phyloP scores from a whole-genome alignment of 73 alveolate genomes.

The Blepharisma stoltei region DNA sequence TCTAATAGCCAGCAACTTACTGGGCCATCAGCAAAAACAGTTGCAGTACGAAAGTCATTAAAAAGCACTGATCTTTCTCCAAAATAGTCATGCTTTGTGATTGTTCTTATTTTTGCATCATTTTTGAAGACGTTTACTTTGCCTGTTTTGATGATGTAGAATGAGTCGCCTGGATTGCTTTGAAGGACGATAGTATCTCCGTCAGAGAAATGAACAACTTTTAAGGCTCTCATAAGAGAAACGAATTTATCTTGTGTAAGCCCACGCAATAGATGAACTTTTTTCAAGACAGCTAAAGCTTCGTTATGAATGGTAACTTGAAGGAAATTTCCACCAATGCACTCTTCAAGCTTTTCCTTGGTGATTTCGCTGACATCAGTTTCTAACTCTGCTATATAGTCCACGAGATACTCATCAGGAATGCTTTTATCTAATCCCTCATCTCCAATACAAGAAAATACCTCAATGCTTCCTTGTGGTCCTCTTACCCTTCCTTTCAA shows the following conservation, averaged over 20 bases:
- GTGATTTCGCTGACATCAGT: background rate
- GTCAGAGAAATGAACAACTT: background rate
- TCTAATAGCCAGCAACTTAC: slow-evolving; percentile 38
- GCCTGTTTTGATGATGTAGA: background rate
- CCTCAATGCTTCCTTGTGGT: background rate
- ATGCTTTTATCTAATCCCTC: background rate
- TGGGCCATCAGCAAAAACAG: slow-evolving; percentile 28
- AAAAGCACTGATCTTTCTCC: slow-evolving; percentile 17
- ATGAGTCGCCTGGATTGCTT: background rate
- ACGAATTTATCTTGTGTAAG: background rate
- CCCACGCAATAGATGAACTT: background rate
- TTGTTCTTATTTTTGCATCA: slow-evolving; percentile 4
- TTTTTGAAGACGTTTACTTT: background rate
- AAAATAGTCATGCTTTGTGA: slow-evolving; percentile 12
- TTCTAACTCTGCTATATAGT: background rate
- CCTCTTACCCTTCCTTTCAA: background rate
- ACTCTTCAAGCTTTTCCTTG: background rate
- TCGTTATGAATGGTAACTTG: background rate
- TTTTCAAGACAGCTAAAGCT: background rate
- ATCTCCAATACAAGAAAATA: background rate
- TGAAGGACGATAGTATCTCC: slow-evolving; percentile 5
- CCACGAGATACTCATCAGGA: background rate
- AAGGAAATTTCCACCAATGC: slow-evolving; percentile 8
- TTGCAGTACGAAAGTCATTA: slow-evolving; percentile 13
- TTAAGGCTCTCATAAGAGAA: background rate